phyloP scores from a whole-genome alignment of 1,284 basidiomycete genomes.

The Pterulicium gracile region DNA sequence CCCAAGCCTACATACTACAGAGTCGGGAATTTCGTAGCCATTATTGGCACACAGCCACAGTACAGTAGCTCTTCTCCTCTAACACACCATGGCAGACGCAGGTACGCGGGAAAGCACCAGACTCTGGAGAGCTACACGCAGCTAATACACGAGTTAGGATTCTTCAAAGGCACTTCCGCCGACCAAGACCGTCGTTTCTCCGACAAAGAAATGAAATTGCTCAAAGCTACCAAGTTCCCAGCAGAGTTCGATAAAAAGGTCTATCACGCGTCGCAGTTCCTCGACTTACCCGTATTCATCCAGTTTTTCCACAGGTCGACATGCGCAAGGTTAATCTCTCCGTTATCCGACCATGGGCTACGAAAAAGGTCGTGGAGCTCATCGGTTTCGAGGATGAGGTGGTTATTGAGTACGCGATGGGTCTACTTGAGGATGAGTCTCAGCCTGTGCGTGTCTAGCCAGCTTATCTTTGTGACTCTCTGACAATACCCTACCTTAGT shows the following conservation, averaged over 20 bases:
- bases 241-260: slow-evolving; percentile 85
- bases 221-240: slow-evolving; percentile 87
- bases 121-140: no score
- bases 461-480: slow-evolving; percentile 1
- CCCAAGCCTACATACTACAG: no score
- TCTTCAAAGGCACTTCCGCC: slow-evolving; percentile 81
- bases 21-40: no score
- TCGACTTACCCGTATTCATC: slow-evolving; percentile 5
- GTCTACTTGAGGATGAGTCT: slow-evolving; percentile 78
- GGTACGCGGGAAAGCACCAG: no score
- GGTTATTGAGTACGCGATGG: slow-evolving; percentile 92
- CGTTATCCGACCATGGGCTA: slow-evolving; percentile 90
- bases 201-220: slow-evolving; percentile 87
- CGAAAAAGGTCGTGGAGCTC: slow-evolving; percentile 82
- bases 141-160: no score
- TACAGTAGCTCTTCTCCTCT: no score
- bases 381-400: slow-evolving; percentile 96
- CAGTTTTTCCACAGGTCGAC: slow-evolving; percentile 54
- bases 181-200: slow-evolving; percentile 87
- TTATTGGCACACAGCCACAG: no score
- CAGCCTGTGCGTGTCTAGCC: slow-evolving; percentile 53
- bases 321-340: slow-evolving; percentile 88
- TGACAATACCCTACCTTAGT: slow-evolving; percentile 30
- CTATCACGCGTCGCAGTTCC: slow-evolving; percentile 4
- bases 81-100: no score